A percentile compares a stretch with the other conserved stretches of the same genome.
Conservation (phyloP, 2,329 filamentous ascomycete genomes). For the Ascochyta rabiei region DNA sequence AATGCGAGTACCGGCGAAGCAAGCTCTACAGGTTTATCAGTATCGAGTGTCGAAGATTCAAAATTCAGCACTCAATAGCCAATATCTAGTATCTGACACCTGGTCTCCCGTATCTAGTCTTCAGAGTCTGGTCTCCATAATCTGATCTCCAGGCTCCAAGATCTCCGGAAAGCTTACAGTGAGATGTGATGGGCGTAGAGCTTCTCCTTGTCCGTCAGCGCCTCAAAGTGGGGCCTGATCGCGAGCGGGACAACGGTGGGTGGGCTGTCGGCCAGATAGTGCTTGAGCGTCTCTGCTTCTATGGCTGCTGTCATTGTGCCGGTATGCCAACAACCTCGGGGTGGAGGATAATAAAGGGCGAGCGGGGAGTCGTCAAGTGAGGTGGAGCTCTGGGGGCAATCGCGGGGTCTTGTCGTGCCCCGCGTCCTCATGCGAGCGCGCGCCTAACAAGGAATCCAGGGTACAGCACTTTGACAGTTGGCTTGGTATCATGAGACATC, state of each 20-base stretch:
- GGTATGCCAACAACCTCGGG: neutral
- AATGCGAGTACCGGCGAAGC: constrained; percentile 57
- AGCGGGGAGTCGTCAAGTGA: neutral
- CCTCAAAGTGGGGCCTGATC: constrained; percentile 91
- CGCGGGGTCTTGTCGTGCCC: neutral
- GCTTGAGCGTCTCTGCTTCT: constrained; percentile 56
- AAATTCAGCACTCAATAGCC: no score
- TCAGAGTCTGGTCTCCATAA: no score
- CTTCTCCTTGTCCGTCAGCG: constrained; percentile 75
- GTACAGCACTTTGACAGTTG: no score
- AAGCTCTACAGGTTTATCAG: constrained; percentile 44
- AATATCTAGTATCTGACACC: no score
- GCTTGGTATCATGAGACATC: no score
- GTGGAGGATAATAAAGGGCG: neutral
- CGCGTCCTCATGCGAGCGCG: constrained; percentile 2
- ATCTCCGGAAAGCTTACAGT: constrained; percentile 30
- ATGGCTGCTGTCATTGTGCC: constrained; percentile 43
- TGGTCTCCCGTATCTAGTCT: no score
- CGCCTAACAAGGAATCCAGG: neutral
- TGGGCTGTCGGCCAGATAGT: constrained; percentile 90
- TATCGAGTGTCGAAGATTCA: neutral
- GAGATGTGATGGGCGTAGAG: constrained; percentile 79
- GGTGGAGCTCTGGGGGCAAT: constrained; percentile 4
- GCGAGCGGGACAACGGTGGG: constrained; percentile 86
- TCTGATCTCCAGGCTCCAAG: no score